Evolutionary conservation across 2,329 filamentous ascomycete species (phyloP).

Genomic region (Cryphonectria parasitica): DNA sequence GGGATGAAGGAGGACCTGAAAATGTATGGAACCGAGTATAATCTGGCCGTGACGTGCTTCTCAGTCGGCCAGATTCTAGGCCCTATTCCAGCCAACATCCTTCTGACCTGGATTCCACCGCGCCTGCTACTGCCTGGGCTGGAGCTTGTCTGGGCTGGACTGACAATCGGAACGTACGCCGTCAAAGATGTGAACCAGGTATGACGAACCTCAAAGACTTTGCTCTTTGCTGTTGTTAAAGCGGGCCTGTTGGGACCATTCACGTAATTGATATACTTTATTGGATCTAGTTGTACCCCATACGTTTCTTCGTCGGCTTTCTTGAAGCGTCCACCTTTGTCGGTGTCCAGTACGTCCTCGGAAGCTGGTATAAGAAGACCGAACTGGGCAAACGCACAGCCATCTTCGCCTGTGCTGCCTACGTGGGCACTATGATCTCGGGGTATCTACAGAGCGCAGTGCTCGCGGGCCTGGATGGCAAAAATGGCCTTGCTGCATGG

Average conservation of each 20-base stretch:
- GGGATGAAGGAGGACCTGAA: conserved; percentile 52
- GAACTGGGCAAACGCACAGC: conserved; percentile 65
- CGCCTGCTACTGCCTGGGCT: conserved; percentile 50
- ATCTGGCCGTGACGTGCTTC: conserved; percentile 30
- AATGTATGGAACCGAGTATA: conserved; percentile 31
- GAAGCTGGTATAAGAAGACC: conserved; percentile 62
- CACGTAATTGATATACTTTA: background rate
- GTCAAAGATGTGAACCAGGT: conserved; percentile 31
- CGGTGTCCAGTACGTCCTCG: conserved; percentile 53
- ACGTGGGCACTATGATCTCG: conserved; percentile 63
- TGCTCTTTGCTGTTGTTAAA: too few relatives aligned
- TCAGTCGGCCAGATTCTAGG: conserved; percentile 31
- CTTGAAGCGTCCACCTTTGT: conserved; percentile 54
- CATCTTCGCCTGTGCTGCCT: conserved; percentile 63
- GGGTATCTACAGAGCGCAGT: conserved; percentile 58
- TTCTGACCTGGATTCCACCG: conserved; percentile 46
- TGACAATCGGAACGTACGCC: conserved; percentile 33
- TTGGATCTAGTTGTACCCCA: conserved; percentile 35
- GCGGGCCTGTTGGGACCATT: background rate
- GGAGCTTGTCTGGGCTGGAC: conserved; percentile 37
- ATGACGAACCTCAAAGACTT: background rate
- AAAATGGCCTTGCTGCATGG: conserved; percentile 54
- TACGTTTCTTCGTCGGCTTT: conserved; percentile 50
- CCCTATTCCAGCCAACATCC: conserved; percentile 32
- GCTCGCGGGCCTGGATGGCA: conserved; percentile 44